These are phyloP conservation scores for Platanus orientalis DNA, from an alignment of 164 flowering plant species.

Conservation along the genomic window DNA sequence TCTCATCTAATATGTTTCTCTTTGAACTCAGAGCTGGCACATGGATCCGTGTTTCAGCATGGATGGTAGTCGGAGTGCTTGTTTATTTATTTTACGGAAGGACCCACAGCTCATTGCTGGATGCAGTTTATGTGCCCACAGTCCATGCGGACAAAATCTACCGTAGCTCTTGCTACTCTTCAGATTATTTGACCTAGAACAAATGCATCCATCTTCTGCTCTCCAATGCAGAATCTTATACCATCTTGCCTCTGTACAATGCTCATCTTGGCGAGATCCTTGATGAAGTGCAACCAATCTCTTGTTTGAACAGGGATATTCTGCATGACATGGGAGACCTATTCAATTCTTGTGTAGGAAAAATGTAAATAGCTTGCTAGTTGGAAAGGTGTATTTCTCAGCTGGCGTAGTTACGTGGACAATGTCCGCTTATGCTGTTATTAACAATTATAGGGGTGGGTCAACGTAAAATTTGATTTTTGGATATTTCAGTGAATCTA, in stretches of 20 bases:
- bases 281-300: neutral
- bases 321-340: neutral
- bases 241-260: neutral
- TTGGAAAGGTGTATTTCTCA: no score
- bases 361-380: neutral
- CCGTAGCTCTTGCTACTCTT: conserved; percentile 37
- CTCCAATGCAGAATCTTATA: neutral
- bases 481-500: no score
- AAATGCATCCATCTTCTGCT: neutral
- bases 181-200: conserved; percentile 27
- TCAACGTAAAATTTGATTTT: no score
- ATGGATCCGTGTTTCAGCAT: conserved; percentile 83
- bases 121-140: conserved; percentile 81
- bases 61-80: conserved; percentile 69
- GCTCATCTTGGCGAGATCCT: neutral
- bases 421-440: no score
- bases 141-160: conserved; percentile 72
- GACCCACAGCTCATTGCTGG: conserved; percentile 58
- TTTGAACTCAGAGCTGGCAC: conserved; percentile 51
- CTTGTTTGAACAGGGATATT: neutral
- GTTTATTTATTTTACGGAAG: conserved; percentile 78
- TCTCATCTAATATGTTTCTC: neutral
- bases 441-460: no score
- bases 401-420: no score
- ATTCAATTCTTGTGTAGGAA: neutral